A percentile compares a stretch with the other conserved stretches of the same genome.
phyloP scores from a whole-genome alignment of 768 basidiomycete species.

The Trametes coccinea region DNA sequence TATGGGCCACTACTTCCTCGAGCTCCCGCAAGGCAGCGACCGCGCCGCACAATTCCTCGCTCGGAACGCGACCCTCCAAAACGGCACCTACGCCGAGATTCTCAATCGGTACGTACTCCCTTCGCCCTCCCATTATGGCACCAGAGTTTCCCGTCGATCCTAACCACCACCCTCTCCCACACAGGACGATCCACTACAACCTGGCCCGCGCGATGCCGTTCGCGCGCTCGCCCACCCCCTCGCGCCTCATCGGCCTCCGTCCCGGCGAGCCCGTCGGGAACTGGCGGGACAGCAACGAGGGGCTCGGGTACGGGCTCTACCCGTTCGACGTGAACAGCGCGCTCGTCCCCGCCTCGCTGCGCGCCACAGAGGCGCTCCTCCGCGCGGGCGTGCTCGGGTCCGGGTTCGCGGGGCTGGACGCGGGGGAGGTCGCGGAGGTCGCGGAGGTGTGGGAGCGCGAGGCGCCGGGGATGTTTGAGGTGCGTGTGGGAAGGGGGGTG shows the following conservation, averaged over 20 bases:
- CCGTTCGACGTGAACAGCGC: slow-evolving; percentile 48
- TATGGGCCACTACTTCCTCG: slow-evolving; percentile 44
- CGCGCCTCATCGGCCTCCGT: slow-evolving; percentile 40
- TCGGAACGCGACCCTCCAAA: slow-evolving; percentile 40
- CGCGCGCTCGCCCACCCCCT: slow-evolving; percentile 30
- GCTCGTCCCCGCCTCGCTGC: slow-evolving; percentile 43
- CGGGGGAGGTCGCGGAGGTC: slow-evolving; percentile 22
- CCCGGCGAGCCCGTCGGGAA: slow-evolving; percentile 45
- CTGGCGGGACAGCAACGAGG: slow-evolving; percentile 46
- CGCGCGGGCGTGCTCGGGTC: slow-evolving; percentile 8
- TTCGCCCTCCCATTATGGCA: neutral
- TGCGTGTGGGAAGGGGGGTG: slow-evolving; percentile 30
- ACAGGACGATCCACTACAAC: slow-evolving; percentile 41
- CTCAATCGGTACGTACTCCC: slow-evolving; percentile 31
- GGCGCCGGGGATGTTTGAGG: slow-evolving; percentile 38
- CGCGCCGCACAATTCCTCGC: slow-evolving; percentile 37
- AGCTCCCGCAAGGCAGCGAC: slow-evolving; percentile 42
- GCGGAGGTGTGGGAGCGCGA: slow-evolving; percentile 41
- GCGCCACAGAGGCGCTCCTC: slow-evolving; percentile 33
- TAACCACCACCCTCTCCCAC: neutral
- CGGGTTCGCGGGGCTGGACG: slow-evolving; percentile 6
- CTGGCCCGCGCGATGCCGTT: slow-evolving; percentile 39
- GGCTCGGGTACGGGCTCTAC: slow-evolving; percentile 43
- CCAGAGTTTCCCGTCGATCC: neutral
- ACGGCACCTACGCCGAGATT: slow-evolving; percentile 43